Conservation (phyloP, 2,329 filamentous ascomycete species). For the Aspergillus brunneoviolaceus region DNA sequence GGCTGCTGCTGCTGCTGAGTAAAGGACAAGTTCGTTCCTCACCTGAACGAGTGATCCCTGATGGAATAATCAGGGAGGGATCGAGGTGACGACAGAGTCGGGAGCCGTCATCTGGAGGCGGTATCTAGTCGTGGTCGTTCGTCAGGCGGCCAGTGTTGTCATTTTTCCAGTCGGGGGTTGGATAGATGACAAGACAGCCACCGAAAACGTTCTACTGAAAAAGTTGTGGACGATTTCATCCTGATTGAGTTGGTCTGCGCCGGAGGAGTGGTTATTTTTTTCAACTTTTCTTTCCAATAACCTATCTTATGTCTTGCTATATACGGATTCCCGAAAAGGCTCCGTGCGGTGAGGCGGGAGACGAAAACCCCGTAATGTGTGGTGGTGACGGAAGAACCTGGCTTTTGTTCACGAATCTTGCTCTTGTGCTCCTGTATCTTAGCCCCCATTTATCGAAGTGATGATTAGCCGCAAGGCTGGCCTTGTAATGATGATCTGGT, state of each 20-base stretch:
- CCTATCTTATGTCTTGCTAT: constrained; percentile 15
- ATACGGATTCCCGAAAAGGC: constrained; percentile 16
- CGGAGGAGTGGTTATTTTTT: constrained; percentile 22
- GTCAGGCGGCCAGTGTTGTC: constrained; percentile 11
- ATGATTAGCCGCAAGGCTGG: constrained; percentile 35
- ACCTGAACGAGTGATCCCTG: constrained; percentile 17
- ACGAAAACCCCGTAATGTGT: constrained; percentile 23
- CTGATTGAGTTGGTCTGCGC: constrained; percentile 22
- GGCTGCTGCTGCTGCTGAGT: constrained; percentile 30
- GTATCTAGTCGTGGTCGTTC: constrained; percentile 27
- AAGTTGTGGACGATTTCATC: constrained; percentile 26
- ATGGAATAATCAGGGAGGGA: constrained; percentile 7
- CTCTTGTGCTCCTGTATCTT: constrained; percentile 41
- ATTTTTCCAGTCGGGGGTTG: not conserved
- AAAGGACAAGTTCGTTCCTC: constrained; percentile 29
- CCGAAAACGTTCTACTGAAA: constrained; percentile 13
- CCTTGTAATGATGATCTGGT: constrained; percentile 19
- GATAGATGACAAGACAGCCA: too few relatives aligned
- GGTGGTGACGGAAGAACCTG: constrained; percentile 18
- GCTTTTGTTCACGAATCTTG: constrained; percentile 38
- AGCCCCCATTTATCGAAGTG: constrained; percentile 44
- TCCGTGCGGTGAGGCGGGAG: constrained; percentile 11
- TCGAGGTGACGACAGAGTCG: constrained; percentile 17
- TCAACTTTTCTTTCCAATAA: constrained; percentile 16
- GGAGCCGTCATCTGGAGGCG: constrained; percentile 22